Evolutionary conservation across 129 eudicot species (phyloP).

Genomic region (Ambrosia trifida): DNA sequence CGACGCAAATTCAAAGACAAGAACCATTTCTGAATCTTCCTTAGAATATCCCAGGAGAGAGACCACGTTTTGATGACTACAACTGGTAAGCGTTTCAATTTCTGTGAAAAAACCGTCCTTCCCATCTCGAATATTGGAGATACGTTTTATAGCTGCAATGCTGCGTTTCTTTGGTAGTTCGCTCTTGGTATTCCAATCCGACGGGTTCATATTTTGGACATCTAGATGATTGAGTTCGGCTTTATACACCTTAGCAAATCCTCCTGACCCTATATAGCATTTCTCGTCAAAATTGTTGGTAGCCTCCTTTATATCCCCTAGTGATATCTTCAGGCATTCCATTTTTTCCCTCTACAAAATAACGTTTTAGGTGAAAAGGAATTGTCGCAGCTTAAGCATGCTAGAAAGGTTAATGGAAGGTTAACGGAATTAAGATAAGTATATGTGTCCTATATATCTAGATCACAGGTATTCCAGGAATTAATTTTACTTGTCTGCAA

Average conservation of each 20-base stretch:
- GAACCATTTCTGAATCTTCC: not conserved
- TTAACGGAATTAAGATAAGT: too few species aligned
- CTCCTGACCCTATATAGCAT: not conserved
- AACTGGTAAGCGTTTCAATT: constrained; percentile 7
- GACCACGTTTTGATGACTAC: not conserved
- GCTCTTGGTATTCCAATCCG: not conserved
- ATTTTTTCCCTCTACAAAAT: not conserved
- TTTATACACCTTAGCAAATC: not conserved
- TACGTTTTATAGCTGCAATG: constrained; percentile 5
- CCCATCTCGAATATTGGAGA: not conserved
- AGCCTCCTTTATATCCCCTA: not conserved
- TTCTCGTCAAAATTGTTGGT: not conserved
- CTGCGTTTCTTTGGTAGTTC: not conserved
- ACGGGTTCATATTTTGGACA: not conserved
- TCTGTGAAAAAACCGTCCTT: constrained; percentile 1
- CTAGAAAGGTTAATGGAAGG: too few species aligned
- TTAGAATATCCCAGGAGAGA: constrained; percentile 14
- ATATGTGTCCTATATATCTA: too few species aligned
- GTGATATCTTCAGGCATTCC: not conserved
- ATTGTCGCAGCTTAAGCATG: too few species aligned
- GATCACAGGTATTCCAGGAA: too few species aligned
- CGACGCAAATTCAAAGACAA: not conserved
- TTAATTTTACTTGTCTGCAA: too few species aligned
- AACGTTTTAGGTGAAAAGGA: too few species aligned
- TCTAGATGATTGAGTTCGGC: not conserved